These are phyloP conservation scores for Vaccinium macrocarpon DNA, from an alignment of 148 eudicot genomes.

Conservation along the genomic window DNA sequence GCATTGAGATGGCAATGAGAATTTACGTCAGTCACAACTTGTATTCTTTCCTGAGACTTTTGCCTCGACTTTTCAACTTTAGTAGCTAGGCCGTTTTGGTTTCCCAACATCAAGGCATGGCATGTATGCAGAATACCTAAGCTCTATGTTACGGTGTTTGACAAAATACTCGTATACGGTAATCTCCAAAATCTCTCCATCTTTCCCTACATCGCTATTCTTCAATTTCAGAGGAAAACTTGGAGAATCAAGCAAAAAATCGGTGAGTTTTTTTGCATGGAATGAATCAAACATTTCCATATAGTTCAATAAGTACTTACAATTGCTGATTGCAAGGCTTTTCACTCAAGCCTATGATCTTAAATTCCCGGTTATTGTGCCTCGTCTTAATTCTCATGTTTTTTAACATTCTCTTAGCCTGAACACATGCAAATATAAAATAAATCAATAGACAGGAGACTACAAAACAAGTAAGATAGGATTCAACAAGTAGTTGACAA, in stretches of 20 bases:
- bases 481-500: slow-evolving; percentile 17
- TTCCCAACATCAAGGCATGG: slow-evolving; percentile 94
- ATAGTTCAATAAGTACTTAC: slow-evolving; percentile 36
- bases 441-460: background rate
- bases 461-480: background rate
- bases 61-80: slow-evolving; percentile 71
- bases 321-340: slow-evolving; percentile 68
- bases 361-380: slow-evolving; percentile 67
- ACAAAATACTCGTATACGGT: slow-evolving; percentile 70
- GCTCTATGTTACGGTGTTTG: slow-evolving; percentile 46
- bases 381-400: slow-evolving; percentile 65
- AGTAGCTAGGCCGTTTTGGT: slow-evolving; percentile 61
- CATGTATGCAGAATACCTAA: slow-evolving; percentile 58
- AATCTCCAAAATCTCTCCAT: slow-evolving; percentile 41
- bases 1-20: slow-evolving; percentile 16
- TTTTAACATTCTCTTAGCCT: slow-evolving; percentile 74
- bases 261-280: slow-evolving; percentile 11
- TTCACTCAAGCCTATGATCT: slow-evolving; percentile 79
- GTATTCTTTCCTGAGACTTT: slow-evolving; percentile 70
- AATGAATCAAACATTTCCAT: background rate
- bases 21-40: slow-evolving; percentile 58
- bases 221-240: slow-evolving; percentile 51
- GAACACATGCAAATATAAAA: slow-evolving; percentile 22
- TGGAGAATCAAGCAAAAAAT: slow-evolving; percentile 21
- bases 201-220: slow-evolving; percentile 35